Evolutionary conservation across 129 eudicot genomes (phyloP), one percentile per base, ranked within the genome.

Genomic region (Saussurea involucrata): DNA sequence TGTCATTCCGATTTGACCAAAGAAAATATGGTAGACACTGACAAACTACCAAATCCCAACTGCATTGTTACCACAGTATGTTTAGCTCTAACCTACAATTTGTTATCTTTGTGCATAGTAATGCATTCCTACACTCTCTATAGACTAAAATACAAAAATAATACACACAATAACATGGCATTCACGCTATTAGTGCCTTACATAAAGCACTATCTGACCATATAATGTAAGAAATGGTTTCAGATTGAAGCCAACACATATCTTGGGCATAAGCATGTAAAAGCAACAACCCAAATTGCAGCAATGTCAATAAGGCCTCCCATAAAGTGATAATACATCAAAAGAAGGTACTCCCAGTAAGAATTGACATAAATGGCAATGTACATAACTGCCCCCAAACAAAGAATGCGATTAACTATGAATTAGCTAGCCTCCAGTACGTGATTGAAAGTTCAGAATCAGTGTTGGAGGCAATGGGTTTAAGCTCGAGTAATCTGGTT

Each of bases 91-190:
- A 49, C 1, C 58, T 49, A 46, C 24, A 58, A 25, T 20, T 0
- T 2, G 27, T 20, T 58, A 18, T 25, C 64, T 58, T 21, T 58
- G 64, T 58, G 27, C 24, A 58, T 8, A 18, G 12, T 58, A 58
- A 58, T 20, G 64, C 25, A 58, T 7, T n/a, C 20, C 24, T 55
- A 55, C 5, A 10, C 63, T 55, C 58, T 49, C 22, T n/a, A 55
- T 17, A 55, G 63, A 18, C 24, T 55, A 55, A 44, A 44, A n/a
- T 17, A 18, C 63, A 5, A 31, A 11, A 73, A 73, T 11, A 13
- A 73, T 72, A 73, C 55, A 55, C 77, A 28, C 17, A 72, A 17
- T n/a, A 46, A 72, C 63, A 49, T 28, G 27, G 25, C 24, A 58
- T 8, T 58, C 25, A 21, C 20, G 15, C 63, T 27, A 42, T 15